Base-by-base conservation (phyloP, 306 rosid genomes). In the Fragaria iinumae region DNA sequence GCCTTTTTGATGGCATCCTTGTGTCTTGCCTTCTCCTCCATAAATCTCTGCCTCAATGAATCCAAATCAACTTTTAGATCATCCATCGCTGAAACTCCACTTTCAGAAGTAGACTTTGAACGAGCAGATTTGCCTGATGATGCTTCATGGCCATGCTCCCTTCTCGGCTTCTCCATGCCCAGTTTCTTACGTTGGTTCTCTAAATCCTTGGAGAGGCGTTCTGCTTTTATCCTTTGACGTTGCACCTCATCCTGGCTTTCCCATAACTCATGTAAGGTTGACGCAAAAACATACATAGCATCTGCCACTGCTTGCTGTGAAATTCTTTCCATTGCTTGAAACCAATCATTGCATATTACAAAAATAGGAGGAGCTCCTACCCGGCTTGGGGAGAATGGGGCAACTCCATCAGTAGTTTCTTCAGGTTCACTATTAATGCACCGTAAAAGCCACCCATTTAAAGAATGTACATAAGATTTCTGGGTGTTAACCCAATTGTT, bases 191-290 rank as follows among this genome's bases (percentile, higher is more conserved):
- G 90, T 72, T 74, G 93, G 75, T 87, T 90, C 82, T 92, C 96
- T 11, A 92, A 85, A 84, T 96, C 97, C 81, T 87, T 91, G 20
- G 87, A 82, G 43, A 91, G 90, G 53, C 74, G 84, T 67, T 92
- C 96, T 27, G 97, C 96, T 84, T 84, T 89, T 81, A 91, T 87
- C 81, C 92, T 89, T 82, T 83, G 96, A 2, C 90, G 95, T 75
- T 88, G 96, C 72, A 80, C 97, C 81, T 87, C 94, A n/a, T 87
- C 97, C 81, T 96, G 99, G 75, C 90, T 85, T 84, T 92, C 98
- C 97, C 97, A 92, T 75, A 96, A 79, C 77, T 89, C 89, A 55
- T 86, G 97, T 38, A 96, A 82, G 79, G 86, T 89, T 57, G 83
- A 81, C 13, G 98, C 99, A 69, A 96, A 96, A 72, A 81, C 93